Base-by-base conservation (phyloP, 371 early-diverging fungal genomes). In the Mycotypha africana region DNA sequence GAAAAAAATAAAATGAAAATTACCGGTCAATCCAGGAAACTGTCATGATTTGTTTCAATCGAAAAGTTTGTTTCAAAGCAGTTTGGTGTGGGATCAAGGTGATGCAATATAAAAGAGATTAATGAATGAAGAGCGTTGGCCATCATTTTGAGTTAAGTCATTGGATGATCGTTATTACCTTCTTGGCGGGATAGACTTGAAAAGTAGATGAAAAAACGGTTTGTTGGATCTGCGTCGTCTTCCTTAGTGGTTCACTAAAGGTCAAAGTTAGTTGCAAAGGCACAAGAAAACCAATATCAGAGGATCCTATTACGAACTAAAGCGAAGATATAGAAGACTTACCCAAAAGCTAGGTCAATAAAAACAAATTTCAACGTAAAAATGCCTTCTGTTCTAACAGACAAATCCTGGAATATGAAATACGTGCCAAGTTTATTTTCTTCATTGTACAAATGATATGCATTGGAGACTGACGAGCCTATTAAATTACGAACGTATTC, bases 21-120 rank as follows among this genome's bases (percentile, higher is more conserved):
- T 40, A 79, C 79, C 78, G 25, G 77, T 72, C 76, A 80, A 78
- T 7, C 82, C 81, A 20, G 81, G 82, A 47, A 82, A 82, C 37
- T 53, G 38, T 8, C 5, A n/a, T 11, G 14, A 7, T 15, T 26
- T 33, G n/a, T 2, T 6, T 22, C 3, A 38, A 26, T 15, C 7
- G 7, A 38, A 19, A 33, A 39, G 31, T 28, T 28, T 28, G 30
- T 28, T 28, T 28, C n/a, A n/a, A n/a, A n/a, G n/a, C n/a, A n/a
- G n/a, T n/a, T n/a, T n/a, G n/a, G n/a, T n/a, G n/a, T n/a, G n/a
- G n/a, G n/a, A n/a, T n/a, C n/a, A n/a, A n/a, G n/a, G n/a, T n/a
- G n/a, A n/a, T n/a, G n/a, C n/a, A n/a, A n/a, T n/a, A n/a, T n/a
- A n/a, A n/a, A n/a, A n/a, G n/a, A n/a, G n/a, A n/a, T n/a, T n/a